Evolutionary conservation across 2,329 filamentous ascomycete genomes (phyloP), one percentile per base, ranked within the genome.

Genomic region (Colletotrichum sp.): DNA sequence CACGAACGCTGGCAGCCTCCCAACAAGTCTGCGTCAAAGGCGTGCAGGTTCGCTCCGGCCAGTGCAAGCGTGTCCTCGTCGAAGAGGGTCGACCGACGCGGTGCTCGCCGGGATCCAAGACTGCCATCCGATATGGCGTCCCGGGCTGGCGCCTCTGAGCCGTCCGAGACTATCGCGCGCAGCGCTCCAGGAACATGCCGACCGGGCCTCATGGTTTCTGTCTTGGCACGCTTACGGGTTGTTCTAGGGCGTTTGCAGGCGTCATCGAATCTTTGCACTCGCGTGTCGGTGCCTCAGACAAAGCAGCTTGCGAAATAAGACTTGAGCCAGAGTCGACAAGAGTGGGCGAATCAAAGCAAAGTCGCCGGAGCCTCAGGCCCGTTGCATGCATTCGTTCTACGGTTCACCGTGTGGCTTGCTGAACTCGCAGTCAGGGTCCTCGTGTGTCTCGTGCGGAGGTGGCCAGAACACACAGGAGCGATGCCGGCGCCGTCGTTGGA

Each of bases 301-400:
- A 62, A 55, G 62, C 69, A 62, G 26, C 52, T 52, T 13, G 36
- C 24, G 26, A 49, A 24, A 21, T 71, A 32, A 67, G 69, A 67
- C 52, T 34, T 30, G 24, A 49, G 26, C 34, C 16, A 64, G 32
- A 39, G 36, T 28, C n/a, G 16, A 34, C 30, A 21, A 57, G n/a
- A 24, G 13, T 26, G 57, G 49, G 16, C 59, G 9, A 59, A 26
- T n/a, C 30, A 34, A 26, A 59, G 69, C 10, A 62, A 67, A 28
- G 69, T 30, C 24, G 21, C 36, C 36, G 30, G n/a, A 62, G 55
- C 34, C 28, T 55, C 49, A 34, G 26, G 32, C 63, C 57, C 69
- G 64, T 72, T 49, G 69, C 55, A 72, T 72, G 73, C 69, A 13
- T 68, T 68, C 63, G 57, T 52, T 39, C 39, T 44, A 44, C 18